Evolutionary conservation across 1,284 basidiomycete species (phyloP).

Genomic region (Trametes versicolor): DNA sequence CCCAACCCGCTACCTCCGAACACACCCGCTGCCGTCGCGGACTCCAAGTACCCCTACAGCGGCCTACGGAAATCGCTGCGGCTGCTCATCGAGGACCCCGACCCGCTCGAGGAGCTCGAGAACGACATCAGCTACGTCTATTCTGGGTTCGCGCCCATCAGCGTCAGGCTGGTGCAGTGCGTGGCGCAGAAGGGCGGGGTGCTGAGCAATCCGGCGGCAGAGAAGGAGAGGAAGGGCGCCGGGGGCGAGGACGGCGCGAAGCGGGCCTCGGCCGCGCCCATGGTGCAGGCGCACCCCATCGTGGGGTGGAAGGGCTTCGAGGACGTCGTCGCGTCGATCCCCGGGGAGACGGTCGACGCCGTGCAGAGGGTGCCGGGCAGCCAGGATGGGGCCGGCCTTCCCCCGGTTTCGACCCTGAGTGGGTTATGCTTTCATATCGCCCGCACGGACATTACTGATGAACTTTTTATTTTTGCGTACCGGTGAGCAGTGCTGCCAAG

Average conservation of each 20-base stretch:
- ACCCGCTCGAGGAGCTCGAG: constrained; percentile 81
- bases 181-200: constrained; percentile 91
- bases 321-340: constrained; percentile 83
- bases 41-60: constrained; percentile 74
- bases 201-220: constrained; percentile 73
- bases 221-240: constrained; percentile 59
- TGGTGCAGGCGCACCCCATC: constrained; percentile 86
- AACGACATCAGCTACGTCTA: constrained; percentile 97
- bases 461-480: neutral
- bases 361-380: constrained; percentile 58
- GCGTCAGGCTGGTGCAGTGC: constrained; percentile 92
- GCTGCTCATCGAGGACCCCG: constrained; percentile 91
- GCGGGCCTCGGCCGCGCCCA: constrained; percentile 47
- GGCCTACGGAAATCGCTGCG: constrained; percentile 86
- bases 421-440: constrained; percentile 40
- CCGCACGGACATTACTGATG: neutral
- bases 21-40: constrained; percentile 51
- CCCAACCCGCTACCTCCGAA: constrained; percentile 69
- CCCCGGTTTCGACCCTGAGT: constrained; percentile 54
- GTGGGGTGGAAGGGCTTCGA: constrained; percentile 98
- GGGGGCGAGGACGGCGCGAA: constrained; percentile 49
- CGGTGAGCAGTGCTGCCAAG: constrained; percentile 52
- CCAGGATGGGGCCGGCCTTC: constrained; percentile 44
- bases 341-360: constrained; percentile 89
- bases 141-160: constrained; percentile 96